Evolutionary conservation across 495 filamentous ascomycete genomes (phyloP).

Genomic region (Daldinia grandis): DNA sequence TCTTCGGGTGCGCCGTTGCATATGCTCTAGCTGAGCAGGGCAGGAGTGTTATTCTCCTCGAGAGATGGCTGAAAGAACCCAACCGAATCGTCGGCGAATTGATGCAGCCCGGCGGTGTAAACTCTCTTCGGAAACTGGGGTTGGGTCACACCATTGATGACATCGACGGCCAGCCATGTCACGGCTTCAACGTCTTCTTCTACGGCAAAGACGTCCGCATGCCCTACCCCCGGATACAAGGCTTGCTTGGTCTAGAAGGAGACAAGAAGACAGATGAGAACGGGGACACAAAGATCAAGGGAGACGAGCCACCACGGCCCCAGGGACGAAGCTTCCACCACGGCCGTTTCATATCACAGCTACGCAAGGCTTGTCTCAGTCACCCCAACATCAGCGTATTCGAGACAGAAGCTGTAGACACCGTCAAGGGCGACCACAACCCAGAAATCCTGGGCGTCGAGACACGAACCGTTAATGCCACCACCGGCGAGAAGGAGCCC

Average conservation of each 20-base stretch:
- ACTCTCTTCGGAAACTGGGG: conserved; percentile 81
- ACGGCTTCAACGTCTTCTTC: conserved; percentile 90
- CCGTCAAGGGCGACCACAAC: conserved; percentile 66
- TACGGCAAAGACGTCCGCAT: conserved; percentile 80
- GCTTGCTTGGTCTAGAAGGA: conserved; percentile 7
- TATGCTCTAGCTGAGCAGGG: conserved; percentile 84
- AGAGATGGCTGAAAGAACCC: conserved; percentile 88
- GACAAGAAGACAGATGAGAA: conserved; percentile 22
- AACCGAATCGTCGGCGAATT: conserved; percentile 97
- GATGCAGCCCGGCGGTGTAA: conserved; percentile 89
- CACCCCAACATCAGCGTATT: conserved; percentile 77
- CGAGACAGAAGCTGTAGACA: conserved; percentile 72
- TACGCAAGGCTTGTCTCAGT: conserved; percentile 70
- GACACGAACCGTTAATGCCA: conserved; percentile 64
- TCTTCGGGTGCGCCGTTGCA: conserved; percentile 89
- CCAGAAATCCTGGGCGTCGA: conserved; percentile 78
- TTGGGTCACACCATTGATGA: conserved; percentile 82
- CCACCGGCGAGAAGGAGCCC: conserved; percentile 63
- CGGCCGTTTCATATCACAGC: conserved; percentile 80
- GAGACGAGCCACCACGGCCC: conserved; percentile 52
- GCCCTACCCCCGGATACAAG: conserved; percentile 67
- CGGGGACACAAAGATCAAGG: conserved; percentile 44
- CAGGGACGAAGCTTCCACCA: conserved; percentile 82
- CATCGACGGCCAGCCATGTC: conserved; percentile 83
- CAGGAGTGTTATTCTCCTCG: conserved; percentile 88